These are phyloP conservation scores for Ceratobasidium sp. DNA, from an alignment of 1,284 basidiomycete genomes.

Conservation along the genomic window DNA sequence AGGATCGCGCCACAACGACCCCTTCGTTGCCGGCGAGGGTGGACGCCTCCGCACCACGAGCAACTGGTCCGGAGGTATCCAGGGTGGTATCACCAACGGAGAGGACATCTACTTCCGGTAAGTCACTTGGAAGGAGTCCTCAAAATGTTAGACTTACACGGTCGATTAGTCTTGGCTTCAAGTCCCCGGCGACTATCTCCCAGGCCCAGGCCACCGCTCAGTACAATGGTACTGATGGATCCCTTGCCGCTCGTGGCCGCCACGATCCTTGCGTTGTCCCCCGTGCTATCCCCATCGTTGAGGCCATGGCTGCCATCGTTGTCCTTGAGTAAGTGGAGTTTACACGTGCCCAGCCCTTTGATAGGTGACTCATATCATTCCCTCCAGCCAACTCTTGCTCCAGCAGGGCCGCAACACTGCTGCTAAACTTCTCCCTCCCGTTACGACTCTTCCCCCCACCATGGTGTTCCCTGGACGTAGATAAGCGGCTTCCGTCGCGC, in stretches of 20 bases:
- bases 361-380: conserved; percentile 2
- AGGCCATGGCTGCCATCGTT: conserved; percentile 95
- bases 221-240: conserved; percentile 89
- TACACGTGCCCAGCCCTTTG: not conserved
- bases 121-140: conserved; percentile 45
- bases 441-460: conserved; percentile 84
- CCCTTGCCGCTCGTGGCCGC: conserved; percentile 86
- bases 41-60: conserved; percentile 82
- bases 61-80: conserved; percentile 97
- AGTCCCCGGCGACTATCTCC: conserved; percentile 97
- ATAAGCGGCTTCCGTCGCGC: conserved; percentile 33
- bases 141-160: not conserved
- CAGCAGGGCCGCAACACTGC: conserved; percentile 82
- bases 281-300: conserved; percentile 96
- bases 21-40: conserved; percentile 72
- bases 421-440: conserved; percentile 67
- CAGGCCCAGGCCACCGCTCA: conserved; percentile 88
- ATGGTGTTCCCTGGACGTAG: conserved; percentile 66
- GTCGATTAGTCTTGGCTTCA: conserved; percentile 83
- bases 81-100: conserved; percentile 97
- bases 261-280: conserved; percentile 99
- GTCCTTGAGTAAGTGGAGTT: conserved; percentile 75
- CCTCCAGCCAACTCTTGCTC: conserved; percentile 68
- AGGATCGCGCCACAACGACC: conserved; percentile 92
- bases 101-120: conserved; percentile 97